phyloP scores from a whole-genome alignment of 306 rosid species.

The Betula pendula region DNA sequence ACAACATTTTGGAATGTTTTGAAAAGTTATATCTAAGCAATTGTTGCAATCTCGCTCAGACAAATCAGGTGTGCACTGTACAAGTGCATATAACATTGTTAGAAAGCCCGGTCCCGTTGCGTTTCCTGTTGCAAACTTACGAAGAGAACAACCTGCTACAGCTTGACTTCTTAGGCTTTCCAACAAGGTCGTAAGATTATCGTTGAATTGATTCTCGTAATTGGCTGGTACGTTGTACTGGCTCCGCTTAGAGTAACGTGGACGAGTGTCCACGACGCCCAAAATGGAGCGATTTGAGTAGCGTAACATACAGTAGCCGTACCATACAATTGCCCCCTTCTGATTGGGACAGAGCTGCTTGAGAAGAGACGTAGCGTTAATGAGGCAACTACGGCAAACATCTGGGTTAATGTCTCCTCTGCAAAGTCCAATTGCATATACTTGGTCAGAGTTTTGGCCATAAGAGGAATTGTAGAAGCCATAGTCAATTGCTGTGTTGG shows the following conservation, averaged over 20 bases:
- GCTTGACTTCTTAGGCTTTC: background rate
- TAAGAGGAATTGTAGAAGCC: too few species aligned
- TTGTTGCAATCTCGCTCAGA: slow-evolving; percentile 3
- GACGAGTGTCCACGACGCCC: background rate
- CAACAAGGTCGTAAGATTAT: background rate
- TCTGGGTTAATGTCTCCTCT: background rate
- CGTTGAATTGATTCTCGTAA: background rate
- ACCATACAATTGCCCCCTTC: slow-evolving; percentile 46
- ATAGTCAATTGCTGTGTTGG: too few species aligned
- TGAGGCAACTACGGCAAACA: slow-evolving; percentile 45
- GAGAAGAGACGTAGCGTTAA: slow-evolving; percentile 29
- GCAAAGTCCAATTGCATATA: too few species aligned
- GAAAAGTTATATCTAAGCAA: background rate
- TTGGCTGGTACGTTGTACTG: background rate
- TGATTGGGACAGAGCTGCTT: slow-evolving; percentile 37
- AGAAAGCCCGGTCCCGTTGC: background rate
- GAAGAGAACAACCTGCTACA: slow-evolving; percentile 14
- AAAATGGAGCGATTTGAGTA: slow-evolving; percentile 28
- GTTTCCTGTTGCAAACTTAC: slow-evolving; percentile 19
- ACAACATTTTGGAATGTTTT: background rate
- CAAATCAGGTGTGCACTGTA: slow-evolving; percentile 41
- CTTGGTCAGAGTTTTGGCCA: too few species aligned
- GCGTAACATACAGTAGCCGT: slow-evolving; percentile 38
- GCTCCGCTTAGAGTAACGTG: background rate
- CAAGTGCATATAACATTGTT: slow-evolving; percentile 20